These are phyloP conservation scores for Pseudonitzschia pungens DNA, from an alignment of 108 stramenopile species.

Conservation along the genomic window DNA sequence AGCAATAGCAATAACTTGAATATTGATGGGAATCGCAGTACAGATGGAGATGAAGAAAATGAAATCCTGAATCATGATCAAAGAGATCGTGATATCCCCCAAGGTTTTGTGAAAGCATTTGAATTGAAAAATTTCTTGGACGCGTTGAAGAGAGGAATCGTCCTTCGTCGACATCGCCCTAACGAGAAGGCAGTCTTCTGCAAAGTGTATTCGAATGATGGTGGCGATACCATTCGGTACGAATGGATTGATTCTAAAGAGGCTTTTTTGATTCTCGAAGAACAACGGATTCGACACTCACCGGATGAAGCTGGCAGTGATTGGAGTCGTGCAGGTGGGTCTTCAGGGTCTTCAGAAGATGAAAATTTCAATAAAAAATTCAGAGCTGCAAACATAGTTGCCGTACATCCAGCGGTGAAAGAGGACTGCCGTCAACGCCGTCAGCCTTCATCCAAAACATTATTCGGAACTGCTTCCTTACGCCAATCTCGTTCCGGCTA, in stretches of 20 bases:
- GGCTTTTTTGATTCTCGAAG: conserved; percentile 74
- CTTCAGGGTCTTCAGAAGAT: too few relatives aligned
- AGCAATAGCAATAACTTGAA: not conserved
- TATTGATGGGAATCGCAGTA: not conserved
- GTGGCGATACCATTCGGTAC: conserved; percentile 81
- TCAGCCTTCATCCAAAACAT: too few relatives aligned
- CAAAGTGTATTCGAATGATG: conserved; percentile 67
- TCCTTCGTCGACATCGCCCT: conserved; percentile 79
- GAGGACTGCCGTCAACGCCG: conserved; percentile 60
- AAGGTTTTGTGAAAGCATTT: conserved; percentile 69
- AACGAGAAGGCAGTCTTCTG: conserved; percentile 63
- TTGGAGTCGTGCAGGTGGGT: conserved; percentile 32
- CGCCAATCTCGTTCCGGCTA: conserved; percentile 67
- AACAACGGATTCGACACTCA: conserved; percentile 78
- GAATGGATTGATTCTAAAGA: conserved; percentile 61
- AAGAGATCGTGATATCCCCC: conserved; percentile 40
- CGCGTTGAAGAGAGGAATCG: conserved; percentile 80
- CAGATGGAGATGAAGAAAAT: conserved; percentile 20
- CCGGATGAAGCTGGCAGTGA: conserved; percentile 22
- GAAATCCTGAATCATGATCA: conserved; percentile 27
- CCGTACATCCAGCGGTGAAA: conserved; percentile 80
- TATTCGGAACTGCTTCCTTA: conserved; percentile 73
- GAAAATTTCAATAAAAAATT: conserved; percentile 45
- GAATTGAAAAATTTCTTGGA: conserved; percentile 74
- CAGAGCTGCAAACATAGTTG: conserved; percentile 67